These are phyloP conservation scores for Thraustotheca clavata DNA, from an alignment of 352 stramenopile genomes.

Conservation along the genomic window DNA sequence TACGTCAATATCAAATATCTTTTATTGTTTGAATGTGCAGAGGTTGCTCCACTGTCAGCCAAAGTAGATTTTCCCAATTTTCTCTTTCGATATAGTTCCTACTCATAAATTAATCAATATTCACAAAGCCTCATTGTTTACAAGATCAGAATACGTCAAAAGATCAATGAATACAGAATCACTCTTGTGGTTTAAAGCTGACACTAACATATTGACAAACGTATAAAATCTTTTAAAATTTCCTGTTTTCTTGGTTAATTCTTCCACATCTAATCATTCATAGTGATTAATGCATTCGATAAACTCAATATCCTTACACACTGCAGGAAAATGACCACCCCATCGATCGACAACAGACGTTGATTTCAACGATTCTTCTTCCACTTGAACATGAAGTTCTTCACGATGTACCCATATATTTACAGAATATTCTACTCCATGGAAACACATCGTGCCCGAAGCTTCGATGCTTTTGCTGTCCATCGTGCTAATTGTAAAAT, in stretches of 20 bases:
- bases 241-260: conserved; percentile 89
- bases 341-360: conserved; percentile 11
- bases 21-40: conserved; percentile 35
- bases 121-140: conserved; percentile 16
- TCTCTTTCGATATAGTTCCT: conserved; percentile 68
- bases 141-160: conserved; percentile 82
- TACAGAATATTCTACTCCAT: conserved; percentile 65
- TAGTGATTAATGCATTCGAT: background rate
- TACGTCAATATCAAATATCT: conserved; percentile 93
- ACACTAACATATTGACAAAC: conserved; percentile 90
- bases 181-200: conserved; percentile 57
- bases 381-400: conserved; percentile 58
- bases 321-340: conserved; percentile 38
- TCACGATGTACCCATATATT: conserved; percentile 49
- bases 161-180: conserved; percentile 88
- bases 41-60: background rate
- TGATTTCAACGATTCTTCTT: conserved; percentile 30
- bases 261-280: conserved; percentile 60
- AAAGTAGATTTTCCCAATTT: conserved; percentile 36
- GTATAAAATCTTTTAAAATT: conserved; percentile 90
- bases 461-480: conserved; percentile 34
- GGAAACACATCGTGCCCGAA: conserved; percentile 50
- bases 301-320: conserved; percentile 25
- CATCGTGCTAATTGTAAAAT: background rate
- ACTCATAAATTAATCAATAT: background rate